phyloP scores from a whole-genome alignment of 352 stramenopile species.

The Phytophthora sp. region DNA sequence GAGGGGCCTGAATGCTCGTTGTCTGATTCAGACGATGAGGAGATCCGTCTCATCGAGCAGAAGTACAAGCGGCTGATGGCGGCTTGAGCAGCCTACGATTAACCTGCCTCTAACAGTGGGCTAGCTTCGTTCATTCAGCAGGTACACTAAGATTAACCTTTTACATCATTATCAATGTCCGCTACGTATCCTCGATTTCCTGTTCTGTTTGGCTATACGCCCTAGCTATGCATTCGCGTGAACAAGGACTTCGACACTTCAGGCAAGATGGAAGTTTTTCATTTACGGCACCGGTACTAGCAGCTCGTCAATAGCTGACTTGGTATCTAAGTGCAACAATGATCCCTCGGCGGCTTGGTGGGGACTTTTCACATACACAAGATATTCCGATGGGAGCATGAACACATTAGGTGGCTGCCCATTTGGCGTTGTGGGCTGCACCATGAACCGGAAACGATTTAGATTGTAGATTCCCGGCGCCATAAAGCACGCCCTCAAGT shows the following conservation, averaged over 20 bases:
- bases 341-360: not conserved
- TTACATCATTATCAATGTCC: slow-evolving; percentile 7
- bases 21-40: slow-evolving; percentile 81
- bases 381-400: slow-evolving; percentile 77
- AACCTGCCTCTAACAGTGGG: not conserved
- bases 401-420: slow-evolving; percentile 48
- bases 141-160: slow-evolving; percentile 30
- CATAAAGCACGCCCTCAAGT: slow-evolving; percentile 78
- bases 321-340: slow-evolving; percentile 20
- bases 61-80: slow-evolving; percentile 70
- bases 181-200: not conserved
- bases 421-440: slow-evolving; percentile 36
- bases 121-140: slow-evolving; percentile 9
- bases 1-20: slow-evolving; percentile 32
- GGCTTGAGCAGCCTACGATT: slow-evolving; percentile 23
- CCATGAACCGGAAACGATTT: slow-evolving; percentile 77
- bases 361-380: slow-evolving; percentile 66
- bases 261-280: not conserved
- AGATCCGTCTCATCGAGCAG: slow-evolving; percentile 75
- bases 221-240: too few relatives aligned
- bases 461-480: slow-evolving; percentile 80
- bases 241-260: too few relatives aligned
- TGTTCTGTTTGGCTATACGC: not conserved
- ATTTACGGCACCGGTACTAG: slow-evolving; percentile 31
- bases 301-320: slow-evolving; percentile 26